A percentile compares a stretch with the other conserved stretches of the same genome.
Evolutionary conservation across 169 alveolate genomes (phyloP).

Genomic region (Plasmodium chabaudi): DNA sequence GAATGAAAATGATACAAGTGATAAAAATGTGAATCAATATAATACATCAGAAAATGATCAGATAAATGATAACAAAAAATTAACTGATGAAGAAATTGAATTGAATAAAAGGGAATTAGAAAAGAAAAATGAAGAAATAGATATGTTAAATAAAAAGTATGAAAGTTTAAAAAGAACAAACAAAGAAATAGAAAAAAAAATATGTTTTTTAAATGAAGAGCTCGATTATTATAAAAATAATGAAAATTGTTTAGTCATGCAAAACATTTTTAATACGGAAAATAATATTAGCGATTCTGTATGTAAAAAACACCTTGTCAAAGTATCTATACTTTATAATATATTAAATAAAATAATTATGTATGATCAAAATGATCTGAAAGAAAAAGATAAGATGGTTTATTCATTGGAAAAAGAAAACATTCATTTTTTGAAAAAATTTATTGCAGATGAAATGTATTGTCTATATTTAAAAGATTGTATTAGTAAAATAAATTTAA

Average conservation of each 20-base stretch:
- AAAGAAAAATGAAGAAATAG: slow-evolving; percentile 42
- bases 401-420: slow-evolving; percentile 74
- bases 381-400: slow-evolving; percentile 40
- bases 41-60: background rate
- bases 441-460: slow-evolving; percentile 73
- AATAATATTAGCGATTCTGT: slow-evolving; percentile 57
- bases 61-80: background rate
- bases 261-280: slow-evolving; percentile 67
- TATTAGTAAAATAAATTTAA: slow-evolving; percentile 72
- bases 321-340: slow-evolving; percentile 52
- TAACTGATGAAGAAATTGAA: slow-evolving; percentile 14
- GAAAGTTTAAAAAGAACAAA: slow-evolving; percentile 61
- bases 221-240: slow-evolving; percentile 74
- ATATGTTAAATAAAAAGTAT: slow-evolving; percentile 38
- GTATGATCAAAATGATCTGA: slow-evolving; percentile 57
- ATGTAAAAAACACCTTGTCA: slow-evolving; percentile 54
- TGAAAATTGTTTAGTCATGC: slow-evolving; percentile 76
- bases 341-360: slow-evolving; percentile 50
- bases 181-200: slow-evolving; percentile 61
- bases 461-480: slow-evolving; percentile 70
- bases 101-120: slow-evolving; percentile 20
- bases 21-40: background rate
- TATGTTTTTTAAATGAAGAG: slow-evolving; percentile 63
- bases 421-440: slow-evolving; percentile 72
- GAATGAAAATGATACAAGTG: slow-evolving; percentile 1